Evolutionary conservation across 108 stramenopile genomes (phyloP).

Genomic region (Parmales sp.): DNA sequence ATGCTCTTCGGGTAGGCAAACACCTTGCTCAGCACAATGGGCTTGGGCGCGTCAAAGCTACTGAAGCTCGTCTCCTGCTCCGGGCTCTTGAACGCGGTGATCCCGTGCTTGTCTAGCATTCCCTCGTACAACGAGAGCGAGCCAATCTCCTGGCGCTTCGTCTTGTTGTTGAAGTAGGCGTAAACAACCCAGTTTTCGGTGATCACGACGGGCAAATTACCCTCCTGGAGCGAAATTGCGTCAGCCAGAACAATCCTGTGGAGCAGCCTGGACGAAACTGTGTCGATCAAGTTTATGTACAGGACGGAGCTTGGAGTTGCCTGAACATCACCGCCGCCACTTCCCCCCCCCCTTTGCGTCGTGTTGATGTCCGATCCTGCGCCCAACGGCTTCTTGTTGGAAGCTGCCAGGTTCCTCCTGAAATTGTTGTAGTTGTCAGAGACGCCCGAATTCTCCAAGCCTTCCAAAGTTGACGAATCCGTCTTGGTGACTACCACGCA

Average conservation of each 20-base stretch:
- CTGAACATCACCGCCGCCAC: no score
- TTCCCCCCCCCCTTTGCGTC: no score
- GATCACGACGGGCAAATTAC: slow-evolving; percentile 57
- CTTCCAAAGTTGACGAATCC: no score
- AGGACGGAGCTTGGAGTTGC: no score
- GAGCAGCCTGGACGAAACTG: slow-evolving; percentile 77
- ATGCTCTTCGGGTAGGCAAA: slow-evolving; percentile 66
- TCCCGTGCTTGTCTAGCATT: slow-evolving; percentile 80
- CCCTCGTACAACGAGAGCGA: slow-evolving; percentile 86
- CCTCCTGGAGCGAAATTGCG: slow-evolving; percentile 31
- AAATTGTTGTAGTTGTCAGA: no score
- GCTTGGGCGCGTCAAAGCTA: slow-evolving; percentile 61
- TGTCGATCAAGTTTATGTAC: slow-evolving; percentile 73
- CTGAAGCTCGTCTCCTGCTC: slow-evolving; percentile 65
- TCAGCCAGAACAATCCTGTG: slow-evolving; percentile 74
- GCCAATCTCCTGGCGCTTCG: slow-evolving; percentile 75
- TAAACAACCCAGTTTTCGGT: slow-evolving; percentile 90
- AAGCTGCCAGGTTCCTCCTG: no score
- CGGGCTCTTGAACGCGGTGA: slow-evolving; percentile 72
- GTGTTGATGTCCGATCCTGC: no score
- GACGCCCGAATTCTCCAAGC: no score
- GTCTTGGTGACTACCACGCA: slow-evolving; percentile 63
- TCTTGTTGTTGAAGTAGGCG: slow-evolving; percentile 71
- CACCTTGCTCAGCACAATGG: slow-evolving; percentile 73
- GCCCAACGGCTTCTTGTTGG: no score